Evolutionary conservation across 257 asterid species (phyloP).

Genomic region (Plectranthus barbatus): DNA sequence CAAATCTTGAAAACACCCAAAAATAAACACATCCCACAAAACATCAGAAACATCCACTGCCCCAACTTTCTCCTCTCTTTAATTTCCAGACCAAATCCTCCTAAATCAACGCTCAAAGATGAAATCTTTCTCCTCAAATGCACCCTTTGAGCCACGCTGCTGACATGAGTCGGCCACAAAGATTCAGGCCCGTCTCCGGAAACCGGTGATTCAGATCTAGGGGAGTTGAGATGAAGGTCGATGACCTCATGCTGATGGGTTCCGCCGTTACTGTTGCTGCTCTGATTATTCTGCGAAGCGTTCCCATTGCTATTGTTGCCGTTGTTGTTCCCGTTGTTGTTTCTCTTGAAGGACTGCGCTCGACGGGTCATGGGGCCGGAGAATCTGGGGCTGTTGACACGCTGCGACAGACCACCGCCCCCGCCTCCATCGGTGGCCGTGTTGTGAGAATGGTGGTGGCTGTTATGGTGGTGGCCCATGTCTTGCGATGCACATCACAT

Average conservation of each 20-base stretch:
- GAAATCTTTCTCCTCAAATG: constrained; percentile 67
- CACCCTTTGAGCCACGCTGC: constrained; percentile 58
- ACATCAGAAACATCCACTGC: constrained; percentile 72
- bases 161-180: constrained; percentile 46
- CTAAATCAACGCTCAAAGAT: constrained; percentile 60
- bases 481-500: constrained; percentile 15
- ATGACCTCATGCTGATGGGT: constrained; percentile 50
- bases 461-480: constrained; percentile 81
- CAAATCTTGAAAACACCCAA: constrained; percentile 75
- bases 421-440: constrained; percentile 40
- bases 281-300: constrained; percentile 31
- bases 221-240: constrained; percentile 74
- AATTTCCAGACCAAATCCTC: constrained; percentile 58
- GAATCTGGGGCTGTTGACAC: constrained; percentile 88
- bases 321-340: constrained; percentile 23
- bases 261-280: constrained; percentile 12
- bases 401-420: constrained; percentile 54
- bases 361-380: constrained; percentile 91
- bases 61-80: constrained; percentile 67
- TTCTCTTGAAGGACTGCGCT: constrained; percentile 74
- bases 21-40: constrained; percentile 79
- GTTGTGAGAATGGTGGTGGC: constrained; percentile 50
- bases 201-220: constrained; percentile 72
- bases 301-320: constrained; percentile 20
- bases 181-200: constrained; percentile 45